A percentile compares a stretch with the other conserved stretches of the same genome.
Conservation (phyloP, 805 yeast genomes). For the Isabelozyma pseudorhagii region DNA sequence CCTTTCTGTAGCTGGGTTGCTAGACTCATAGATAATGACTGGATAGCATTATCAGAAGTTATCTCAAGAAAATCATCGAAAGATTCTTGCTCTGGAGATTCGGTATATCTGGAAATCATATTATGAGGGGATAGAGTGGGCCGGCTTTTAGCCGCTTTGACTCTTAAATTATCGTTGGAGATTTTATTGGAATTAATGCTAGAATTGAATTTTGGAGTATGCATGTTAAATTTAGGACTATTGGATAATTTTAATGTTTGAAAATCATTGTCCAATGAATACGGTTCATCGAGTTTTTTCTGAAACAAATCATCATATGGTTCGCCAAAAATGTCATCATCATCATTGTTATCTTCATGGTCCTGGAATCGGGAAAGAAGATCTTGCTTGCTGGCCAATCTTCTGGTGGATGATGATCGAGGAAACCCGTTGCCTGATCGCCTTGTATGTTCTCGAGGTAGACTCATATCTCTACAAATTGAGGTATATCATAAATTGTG, state of each 20-base stretch:
- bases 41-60: not conserved
- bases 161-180: not conserved
- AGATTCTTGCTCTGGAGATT: slow-evolving; percentile 1
- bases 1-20: not conserved
- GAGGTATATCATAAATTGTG: not conserved
- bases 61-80: slow-evolving; percentile 3
- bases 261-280: slow-evolving; percentile 21
- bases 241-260: slow-evolving; percentile 16
- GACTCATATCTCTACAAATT: not conserved
- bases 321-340: slow-evolving; percentile 1
- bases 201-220: not conserved
- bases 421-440: not conserved
- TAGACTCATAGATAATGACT: not conserved
- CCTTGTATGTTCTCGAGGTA: not conserved
- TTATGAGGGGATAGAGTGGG: not conserved
- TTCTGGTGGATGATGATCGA: not conserved
- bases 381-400: slow-evolving; percentile 13
- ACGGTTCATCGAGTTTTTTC: slow-evolving; percentile 9
- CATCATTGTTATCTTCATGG: slow-evolving; percentile 1
- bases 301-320: slow-evolving; percentile 19
- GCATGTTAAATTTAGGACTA: not conserved
- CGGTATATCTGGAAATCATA: not conserved
- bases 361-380: slow-evolving; percentile 20
- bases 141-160: not conserved
- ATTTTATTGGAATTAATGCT: not conserved